Evolutionary conservation across 2,329 filamentous ascomycete genomes (phyloP).

Genomic region (Epichloe hybrida): DNA sequence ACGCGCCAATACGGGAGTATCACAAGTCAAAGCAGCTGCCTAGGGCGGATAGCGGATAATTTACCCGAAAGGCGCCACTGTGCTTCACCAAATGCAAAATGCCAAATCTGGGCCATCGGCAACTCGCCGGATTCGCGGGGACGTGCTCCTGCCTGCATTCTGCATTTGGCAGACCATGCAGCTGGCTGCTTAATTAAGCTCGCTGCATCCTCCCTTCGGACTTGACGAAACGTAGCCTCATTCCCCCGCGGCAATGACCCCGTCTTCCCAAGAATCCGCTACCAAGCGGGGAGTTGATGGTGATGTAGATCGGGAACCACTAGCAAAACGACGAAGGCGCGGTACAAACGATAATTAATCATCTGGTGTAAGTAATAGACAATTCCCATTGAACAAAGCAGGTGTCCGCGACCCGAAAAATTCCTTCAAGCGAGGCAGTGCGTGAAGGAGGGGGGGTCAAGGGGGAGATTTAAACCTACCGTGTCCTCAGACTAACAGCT

Average conservation of each 20-base stretch:
- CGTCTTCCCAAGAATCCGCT: slow-evolving; percentile 3
- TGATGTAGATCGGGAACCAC: background rate
- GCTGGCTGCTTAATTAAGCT: background rate
- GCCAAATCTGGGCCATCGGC: background rate
- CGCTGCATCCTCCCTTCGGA: background rate
- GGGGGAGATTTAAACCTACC: background rate
- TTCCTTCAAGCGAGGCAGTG: too few relatives aligned
- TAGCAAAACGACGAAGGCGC: slow-evolving; percentile 4
- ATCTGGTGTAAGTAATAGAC: slow-evolving; percentile 1
- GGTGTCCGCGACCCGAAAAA: too few relatives aligned
- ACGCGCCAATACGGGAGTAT: background rate
- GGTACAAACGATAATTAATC: background rate
- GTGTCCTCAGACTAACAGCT: background rate
- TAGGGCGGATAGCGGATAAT: background rate
- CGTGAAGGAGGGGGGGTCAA: background rate
- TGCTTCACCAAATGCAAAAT: background rate
- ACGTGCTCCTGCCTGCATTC: background rate
- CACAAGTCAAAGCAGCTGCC: background rate
- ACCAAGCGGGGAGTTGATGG: background rate
- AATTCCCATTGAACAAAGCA: too few relatives aligned
- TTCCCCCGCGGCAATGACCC: slow-evolving; percentile 1
- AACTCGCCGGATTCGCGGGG: background rate
- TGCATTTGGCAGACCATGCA: background rate
- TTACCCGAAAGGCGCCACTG: background rate
- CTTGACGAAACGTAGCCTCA: background rate